Evolutionary conservation across 768 basidiomycete species (phyloP), one percentile per base, ranked within the genome.

Genomic region (Sporobolomyces phaffii): DNA sequence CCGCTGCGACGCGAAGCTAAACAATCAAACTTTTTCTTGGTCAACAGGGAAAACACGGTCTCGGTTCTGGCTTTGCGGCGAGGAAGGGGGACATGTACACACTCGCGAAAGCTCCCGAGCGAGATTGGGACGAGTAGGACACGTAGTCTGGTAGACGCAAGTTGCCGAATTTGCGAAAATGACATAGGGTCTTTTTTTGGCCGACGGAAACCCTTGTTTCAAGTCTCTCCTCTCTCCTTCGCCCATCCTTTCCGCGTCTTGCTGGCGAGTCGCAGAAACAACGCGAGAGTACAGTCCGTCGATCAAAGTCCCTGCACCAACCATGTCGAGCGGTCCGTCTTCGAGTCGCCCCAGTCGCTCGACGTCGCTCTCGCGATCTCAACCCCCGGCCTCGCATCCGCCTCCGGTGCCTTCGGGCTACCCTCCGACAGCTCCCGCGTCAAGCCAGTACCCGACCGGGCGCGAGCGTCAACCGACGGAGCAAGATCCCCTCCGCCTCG

Each of bases 401-500:
- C 43, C 64, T 20, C 41, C 64, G 22, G 56, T 64, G 8, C 63
- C 63, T 2, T 51, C 64, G 1, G 31, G 29, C 1, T 65, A 65
- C 33, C 64, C 64, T 5, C 64, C 64, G 17, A 10, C 29, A 13
- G 15, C 38, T 1, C 10, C 40, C 11, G 5, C 28, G 26, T 6
- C 49, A 2, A 29, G 22, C 13, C 4, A 29, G 28, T 45, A 44
- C 61, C 61, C 61, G 17, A 29, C 40, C 11, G 20, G 28, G 5
- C 8, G 41, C 29, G 33, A 52, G 20, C 40, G 38, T 28, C 50
- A 17, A 29, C 5, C 63, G 22, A 34, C 60, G 14, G 65, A 71
- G 52, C 31, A 38, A 5, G 65, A 63, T 41, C 65, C 70, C 13
- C 62, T 66, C 62, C 48, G 65, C 2, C 20, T 29, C 41, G 58